phyloP scores from a whole-genome alignment of 768 basidiomycete genomes.

The Kwoniella botswanensis region DNA sequence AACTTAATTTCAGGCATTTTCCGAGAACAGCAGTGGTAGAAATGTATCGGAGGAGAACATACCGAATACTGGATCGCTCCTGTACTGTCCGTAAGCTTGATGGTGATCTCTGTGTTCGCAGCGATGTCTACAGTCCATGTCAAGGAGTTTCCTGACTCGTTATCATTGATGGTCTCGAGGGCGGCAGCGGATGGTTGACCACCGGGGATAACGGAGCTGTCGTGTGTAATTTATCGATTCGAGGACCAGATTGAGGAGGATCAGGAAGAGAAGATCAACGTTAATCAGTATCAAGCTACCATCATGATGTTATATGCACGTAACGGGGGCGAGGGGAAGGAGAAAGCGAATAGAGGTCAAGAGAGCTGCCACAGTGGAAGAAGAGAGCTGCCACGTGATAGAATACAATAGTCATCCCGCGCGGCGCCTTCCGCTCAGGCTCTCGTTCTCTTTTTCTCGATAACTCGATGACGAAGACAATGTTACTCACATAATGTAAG shows the following conservation, averaged over 20 bases:
- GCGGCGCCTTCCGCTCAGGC: no score
- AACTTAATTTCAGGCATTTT: neutral
- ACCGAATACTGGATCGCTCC: constrained; percentile 48
- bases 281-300: neutral
- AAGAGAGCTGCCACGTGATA: neutral
- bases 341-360: no score
- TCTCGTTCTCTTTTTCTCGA: no score
- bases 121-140: constrained; percentile 51
- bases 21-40: neutral
- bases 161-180: constrained; percentile 31
- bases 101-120: constrained; percentile 36
- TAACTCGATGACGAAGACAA: neutral
- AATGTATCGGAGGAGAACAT: constrained; percentile 15
- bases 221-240: neutral
- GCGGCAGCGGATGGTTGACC: constrained; percentile 46
- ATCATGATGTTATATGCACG: no score
- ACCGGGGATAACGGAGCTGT: constrained; percentile 59
- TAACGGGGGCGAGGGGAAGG: no score
- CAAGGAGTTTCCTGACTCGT: constrained; percentile 22
- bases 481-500: constrained; percentile 48
- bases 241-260: neutral
- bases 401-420: no score
- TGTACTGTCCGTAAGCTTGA: constrained; percentile 49
- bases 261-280: neutral
- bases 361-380: neutral